Evolutionary conservation across 306 rosid genomes (phyloP).

Genomic region (Cicer yamashitae): DNA sequence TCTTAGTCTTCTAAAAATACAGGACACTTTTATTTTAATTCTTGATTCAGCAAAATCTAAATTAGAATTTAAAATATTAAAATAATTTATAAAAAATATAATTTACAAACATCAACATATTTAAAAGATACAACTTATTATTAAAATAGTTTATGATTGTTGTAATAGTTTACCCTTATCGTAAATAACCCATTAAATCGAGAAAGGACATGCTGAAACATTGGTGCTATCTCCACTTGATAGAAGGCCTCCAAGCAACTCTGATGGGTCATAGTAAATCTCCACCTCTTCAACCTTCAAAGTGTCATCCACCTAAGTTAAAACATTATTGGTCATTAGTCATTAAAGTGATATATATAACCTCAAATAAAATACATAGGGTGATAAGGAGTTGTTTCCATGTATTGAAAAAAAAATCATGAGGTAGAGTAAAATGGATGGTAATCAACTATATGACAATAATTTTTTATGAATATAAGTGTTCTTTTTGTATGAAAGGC

Average conservation of each 20-base stretch:
- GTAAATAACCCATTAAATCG: not conserved
- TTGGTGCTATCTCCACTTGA: constrained; percentile 2
- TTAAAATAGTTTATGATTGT: too few species aligned
- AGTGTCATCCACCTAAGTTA: constrained; percentile 64
- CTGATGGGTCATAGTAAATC: constrained; percentile 74
- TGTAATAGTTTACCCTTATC: not conserved
- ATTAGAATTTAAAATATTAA: too few species aligned
- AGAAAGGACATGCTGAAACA: constrained; percentile 2
- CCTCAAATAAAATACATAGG: not conserved
- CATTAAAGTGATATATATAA: constrained; percentile 4
- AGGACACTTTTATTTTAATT: too few species aligned
- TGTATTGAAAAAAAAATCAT: not conserved
- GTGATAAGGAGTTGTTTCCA: not conserved
- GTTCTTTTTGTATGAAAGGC: too few species aligned
- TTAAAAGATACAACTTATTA: too few species aligned
- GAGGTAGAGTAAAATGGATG: not conserved
- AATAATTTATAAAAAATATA: too few species aligned
- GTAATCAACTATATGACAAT: not conserved
- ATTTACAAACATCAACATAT: too few species aligned
- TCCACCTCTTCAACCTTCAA: constrained; percentile 72
- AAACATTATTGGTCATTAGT: not conserved
- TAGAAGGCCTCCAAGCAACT: constrained; percentile 72
- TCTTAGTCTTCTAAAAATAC: too few species aligned
- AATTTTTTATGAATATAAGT: too few species aligned
- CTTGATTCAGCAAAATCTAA: too few species aligned